Percentiles rank a stretch among this genome's conserved stretches.
phyloP scores from a whole-genome alignment of 2,329 filamentous ascomycete species.

The Exophiala lecanii-corni region DNA sequence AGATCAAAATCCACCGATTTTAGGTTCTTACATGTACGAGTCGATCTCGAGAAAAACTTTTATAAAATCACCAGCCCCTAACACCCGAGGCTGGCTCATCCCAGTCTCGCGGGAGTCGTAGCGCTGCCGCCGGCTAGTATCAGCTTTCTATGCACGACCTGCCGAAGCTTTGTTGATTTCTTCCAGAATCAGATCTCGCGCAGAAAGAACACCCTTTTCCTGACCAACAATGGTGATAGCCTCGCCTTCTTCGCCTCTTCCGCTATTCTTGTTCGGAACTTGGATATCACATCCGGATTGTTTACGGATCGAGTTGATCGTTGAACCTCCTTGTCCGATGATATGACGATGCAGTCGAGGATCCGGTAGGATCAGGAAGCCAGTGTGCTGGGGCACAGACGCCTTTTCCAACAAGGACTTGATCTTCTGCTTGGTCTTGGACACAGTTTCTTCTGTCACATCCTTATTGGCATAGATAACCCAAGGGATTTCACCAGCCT shows the following conservation, averaged over 20 bases:
- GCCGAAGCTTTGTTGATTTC: slow-evolving; percentile 62
- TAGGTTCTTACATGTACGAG: too few relatives aligned
- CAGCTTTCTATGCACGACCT: slow-evolving; percentile 6
- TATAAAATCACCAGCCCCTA: too few relatives aligned
- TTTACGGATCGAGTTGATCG: slow-evolving; percentile 88
- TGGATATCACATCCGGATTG: slow-evolving; percentile 92
- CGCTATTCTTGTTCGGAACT: slow-evolving; percentile 74
- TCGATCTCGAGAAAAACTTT: too few relatives aligned
- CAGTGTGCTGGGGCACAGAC: slow-evolving; percentile 54
- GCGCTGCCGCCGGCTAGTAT: too few relatives aligned
- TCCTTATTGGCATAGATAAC: slow-evolving; percentile 63
- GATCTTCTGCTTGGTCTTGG: slow-evolving; percentile 74
- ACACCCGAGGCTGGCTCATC: too few relatives aligned
- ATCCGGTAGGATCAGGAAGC: slow-evolving; percentile 86
- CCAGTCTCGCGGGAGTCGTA: too few relatives aligned
- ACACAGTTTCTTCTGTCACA: slow-evolving; percentile 63
- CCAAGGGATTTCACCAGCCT: slow-evolving; percentile 63
- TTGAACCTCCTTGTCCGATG: slow-evolving; percentile 80
- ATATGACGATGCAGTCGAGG: slow-evolving; percentile 84
- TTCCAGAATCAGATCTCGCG: slow-evolving; percentile 81
- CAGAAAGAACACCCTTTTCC: slow-evolving; percentile 75
- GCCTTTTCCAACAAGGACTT: slow-evolving; percentile 64
- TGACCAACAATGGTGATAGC: slow-evolving; percentile 86
- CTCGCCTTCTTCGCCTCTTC: slow-evolving; percentile 56
- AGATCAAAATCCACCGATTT: too few relatives aligned